Conservation (phyloP, 2,329 filamentous ascomycete genomes). For the Colletotrichum tamarilloi region DNA sequence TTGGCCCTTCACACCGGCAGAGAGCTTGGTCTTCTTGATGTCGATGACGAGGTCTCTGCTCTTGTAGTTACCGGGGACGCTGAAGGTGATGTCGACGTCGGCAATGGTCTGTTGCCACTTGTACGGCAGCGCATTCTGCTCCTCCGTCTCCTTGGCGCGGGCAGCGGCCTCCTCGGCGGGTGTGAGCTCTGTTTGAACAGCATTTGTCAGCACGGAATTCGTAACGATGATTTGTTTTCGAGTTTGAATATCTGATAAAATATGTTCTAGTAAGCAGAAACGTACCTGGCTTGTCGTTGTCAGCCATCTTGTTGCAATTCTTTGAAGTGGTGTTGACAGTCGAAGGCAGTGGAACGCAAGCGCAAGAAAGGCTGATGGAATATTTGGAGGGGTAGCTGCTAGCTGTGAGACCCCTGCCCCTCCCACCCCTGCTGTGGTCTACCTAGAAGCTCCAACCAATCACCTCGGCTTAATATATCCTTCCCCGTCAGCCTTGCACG, state of each 20-base stretch:
- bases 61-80: constrained; percentile 85
- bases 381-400: constrained; percentile 39
- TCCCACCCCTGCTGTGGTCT: not conserved
- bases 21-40: constrained; percentile 81
- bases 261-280: not conserved
- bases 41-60: constrained; percentile 85
- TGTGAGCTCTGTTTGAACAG: constrained; percentile 57
- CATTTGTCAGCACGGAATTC: constrained; percentile 50
- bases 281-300: constrained; percentile 51
- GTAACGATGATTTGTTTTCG: too few species aligned
- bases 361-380: constrained; percentile 26
- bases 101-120: constrained; percentile 95
- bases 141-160: constrained; percentile 79
- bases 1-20: constrained; percentile 89
- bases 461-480: constrained; percentile 15
- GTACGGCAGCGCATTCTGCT: constrained; percentile 94
- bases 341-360: constrained; percentile 38
- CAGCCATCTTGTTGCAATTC: constrained; percentile 49
- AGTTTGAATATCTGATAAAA: constrained; percentile 10
- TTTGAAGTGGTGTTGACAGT: constrained; percentile 18
- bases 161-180: constrained; percentile 68
- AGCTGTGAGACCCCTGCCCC: constrained; percentile 24
- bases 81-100: constrained; percentile 84
- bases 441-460: constrained; percentile 27
- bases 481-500: constrained; percentile 21